Percentiles rank a stretch among this genome's conserved stretches.
Conservation (phyloP, 75 land plant species). For the Picea sitchensis region DNA sequence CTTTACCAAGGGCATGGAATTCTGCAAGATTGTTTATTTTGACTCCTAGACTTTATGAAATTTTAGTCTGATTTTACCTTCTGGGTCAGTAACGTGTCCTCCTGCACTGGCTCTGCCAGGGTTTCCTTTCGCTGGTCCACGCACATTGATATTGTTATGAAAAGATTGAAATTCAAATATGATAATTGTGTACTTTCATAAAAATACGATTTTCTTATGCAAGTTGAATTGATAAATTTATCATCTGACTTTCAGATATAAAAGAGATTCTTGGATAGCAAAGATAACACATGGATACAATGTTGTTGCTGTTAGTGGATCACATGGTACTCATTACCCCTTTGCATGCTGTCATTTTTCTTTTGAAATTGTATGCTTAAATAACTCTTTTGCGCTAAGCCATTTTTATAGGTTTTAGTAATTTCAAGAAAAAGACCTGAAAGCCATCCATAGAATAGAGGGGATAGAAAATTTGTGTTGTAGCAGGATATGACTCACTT, state of each 20-base stretch:
- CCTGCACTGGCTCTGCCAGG: no score
- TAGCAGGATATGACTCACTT: no score
- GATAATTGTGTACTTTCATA: not conserved
- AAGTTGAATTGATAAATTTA: not conserved
- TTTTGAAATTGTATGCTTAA: not conserved
- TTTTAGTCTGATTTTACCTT: no score
- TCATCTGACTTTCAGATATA: conserved; percentile 33
- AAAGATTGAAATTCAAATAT: no score
- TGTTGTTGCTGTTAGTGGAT: conserved; percentile 67
- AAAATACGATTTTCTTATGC: not conserved
- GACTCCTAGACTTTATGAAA: no score
- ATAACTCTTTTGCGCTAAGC: not conserved
- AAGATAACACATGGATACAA: conserved; percentile 42
- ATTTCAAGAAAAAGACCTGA: not conserved
- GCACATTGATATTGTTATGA: no score
- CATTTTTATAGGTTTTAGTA: not conserved
- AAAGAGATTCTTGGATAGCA: conserved; percentile 54
- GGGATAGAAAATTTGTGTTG: not conserved
- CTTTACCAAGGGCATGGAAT: no score
- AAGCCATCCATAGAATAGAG: not conserved
- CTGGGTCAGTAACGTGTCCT: no score
- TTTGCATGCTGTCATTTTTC: not conserved
- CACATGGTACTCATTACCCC: conserved; percentile 50
- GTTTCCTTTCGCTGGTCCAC: no score
- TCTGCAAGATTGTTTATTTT: no score